Conservation (phyloP, 495 filamentous ascomycete species). For the Parmelia sp. region DNA sequence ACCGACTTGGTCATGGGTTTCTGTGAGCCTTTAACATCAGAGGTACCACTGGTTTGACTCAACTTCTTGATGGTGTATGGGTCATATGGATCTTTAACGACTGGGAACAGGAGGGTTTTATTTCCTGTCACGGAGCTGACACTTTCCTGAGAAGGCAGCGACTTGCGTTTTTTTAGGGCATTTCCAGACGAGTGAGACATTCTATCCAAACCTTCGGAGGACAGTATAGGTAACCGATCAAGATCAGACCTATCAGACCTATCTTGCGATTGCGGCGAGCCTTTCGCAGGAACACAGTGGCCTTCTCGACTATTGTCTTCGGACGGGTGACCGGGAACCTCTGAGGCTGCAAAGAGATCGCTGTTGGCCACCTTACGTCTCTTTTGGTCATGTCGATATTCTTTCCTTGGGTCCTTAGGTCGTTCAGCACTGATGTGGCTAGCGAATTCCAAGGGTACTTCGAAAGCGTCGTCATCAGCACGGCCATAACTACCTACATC, state of each 20-base stretch:
- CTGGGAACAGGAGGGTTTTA: slow-evolving; percentile 56
- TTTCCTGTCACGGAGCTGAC: slow-evolving; percentile 21
- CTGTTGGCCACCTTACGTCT: slow-evolving; percentile 29
- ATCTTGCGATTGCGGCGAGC: neutral
- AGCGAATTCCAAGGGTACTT: slow-evolving; percentile 26
- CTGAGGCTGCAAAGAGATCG: slow-evolving; percentile 5
- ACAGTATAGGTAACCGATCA: neutral
- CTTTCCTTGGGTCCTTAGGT: slow-evolving; percentile 18
- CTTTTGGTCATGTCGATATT: slow-evolving; percentile 23
- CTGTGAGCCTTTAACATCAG: slow-evolving; percentile 36
- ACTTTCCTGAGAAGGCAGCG: slow-evolving; percentile 16
- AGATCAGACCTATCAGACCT: neutral
- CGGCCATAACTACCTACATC: slow-evolving; percentile 18
- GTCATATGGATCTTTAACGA: slow-evolving; percentile 74
- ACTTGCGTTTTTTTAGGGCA: neutral
- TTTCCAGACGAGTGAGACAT: neutral
- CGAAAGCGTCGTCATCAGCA: slow-evolving; percentile 28
- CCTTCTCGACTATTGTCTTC: neutral
- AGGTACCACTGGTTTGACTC: slow-evolving; percentile 58
- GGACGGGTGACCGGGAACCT: slow-evolving; percentile 15
- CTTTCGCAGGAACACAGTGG: neutral
- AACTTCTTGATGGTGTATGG: slow-evolving; percentile 57
- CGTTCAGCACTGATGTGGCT: slow-evolving; percentile 20
- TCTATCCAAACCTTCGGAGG: neutral
- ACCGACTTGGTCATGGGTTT: slow-evolving; percentile 23